Percentiles rank a stretch among this genome's conserved stretches.
Conservation (phyloP, 805 yeast genomes). For the Spencermartinsiella europaea region DNA sequence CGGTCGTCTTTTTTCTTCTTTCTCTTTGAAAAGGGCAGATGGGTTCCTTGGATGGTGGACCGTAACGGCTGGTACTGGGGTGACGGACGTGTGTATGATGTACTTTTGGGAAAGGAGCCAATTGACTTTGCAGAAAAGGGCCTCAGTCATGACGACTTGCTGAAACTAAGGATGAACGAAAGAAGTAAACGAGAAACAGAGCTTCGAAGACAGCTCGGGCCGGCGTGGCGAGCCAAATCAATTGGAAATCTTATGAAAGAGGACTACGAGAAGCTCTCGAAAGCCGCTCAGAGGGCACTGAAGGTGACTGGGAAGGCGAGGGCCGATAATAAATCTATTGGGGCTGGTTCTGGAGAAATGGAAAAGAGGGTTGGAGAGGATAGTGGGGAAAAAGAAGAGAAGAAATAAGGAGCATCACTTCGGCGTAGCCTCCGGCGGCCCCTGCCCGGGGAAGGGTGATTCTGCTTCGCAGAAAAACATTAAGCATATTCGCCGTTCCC, state of each 20-base stretch:
- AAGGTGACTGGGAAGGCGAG: conserved; percentile 1
- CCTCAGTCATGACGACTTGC: conserved; percentile 53
- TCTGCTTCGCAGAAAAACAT: too few species aligned
- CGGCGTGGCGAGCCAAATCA: conserved; percentile 55
- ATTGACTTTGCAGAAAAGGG: conserved; percentile 74
- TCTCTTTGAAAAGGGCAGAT: conserved; percentile 51
- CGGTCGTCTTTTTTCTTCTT: conserved; percentile 68
- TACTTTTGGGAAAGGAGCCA: conserved; percentile 73
- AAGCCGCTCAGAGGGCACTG: conserved; percentile 15
- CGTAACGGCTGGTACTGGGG: conserved; percentile 91
- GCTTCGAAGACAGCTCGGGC: conserved; percentile 50
- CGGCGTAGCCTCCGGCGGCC: too few species aligned
- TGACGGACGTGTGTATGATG: conserved; percentile 80
- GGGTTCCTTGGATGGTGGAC: conserved; percentile 71
- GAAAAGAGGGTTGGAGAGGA: neutral
- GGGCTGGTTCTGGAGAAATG: neutral
- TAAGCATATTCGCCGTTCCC: too few species aligned
- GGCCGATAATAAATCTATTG: neutral
- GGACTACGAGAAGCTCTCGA: conserved; percentile 33
- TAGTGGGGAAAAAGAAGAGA: neutral
- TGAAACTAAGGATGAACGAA: conserved; percentile 44
- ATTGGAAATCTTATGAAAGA: conserved; percentile 40
- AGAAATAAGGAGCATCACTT: too few species aligned
- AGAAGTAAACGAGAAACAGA: conserved; percentile 46
- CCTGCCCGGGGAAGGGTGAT: too few species aligned